phyloP scores from a whole-genome alignment of 441 rosid genomes.

The Lepidium campestre region DNA sequence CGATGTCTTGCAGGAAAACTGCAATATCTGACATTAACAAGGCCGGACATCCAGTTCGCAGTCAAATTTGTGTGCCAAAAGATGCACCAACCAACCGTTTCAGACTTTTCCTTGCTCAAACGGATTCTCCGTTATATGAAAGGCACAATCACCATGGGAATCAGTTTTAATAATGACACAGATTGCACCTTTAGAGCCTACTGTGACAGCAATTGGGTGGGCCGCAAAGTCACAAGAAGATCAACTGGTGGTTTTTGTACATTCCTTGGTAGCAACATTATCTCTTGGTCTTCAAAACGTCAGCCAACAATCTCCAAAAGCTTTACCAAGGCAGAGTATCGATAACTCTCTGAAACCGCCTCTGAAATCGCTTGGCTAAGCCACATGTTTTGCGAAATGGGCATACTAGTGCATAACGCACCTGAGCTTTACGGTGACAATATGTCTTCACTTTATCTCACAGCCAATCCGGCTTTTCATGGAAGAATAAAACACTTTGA shows the following conservation, averaged over 20 bases:
- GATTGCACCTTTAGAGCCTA: background rate
- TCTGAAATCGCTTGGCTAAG: background rate
- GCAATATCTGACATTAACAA: background rate
- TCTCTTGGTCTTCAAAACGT: background rate
- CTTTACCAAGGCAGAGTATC: background rate
- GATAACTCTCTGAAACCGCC: background rate
- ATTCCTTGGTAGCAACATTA: fast-evolving
- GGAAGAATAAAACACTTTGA: no score
- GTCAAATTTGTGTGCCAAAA: no score
- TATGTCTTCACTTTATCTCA: background rate
- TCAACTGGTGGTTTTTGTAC: background rate
- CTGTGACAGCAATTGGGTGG: background rate
- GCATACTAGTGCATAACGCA: no score
- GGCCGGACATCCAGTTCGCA: background rate
- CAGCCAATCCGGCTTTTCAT: background rate
- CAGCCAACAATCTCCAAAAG: background rate
- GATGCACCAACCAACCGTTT: no score
- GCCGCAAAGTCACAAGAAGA: no score
- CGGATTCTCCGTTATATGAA: background rate
- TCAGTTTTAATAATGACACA: background rate
- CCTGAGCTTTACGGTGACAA: background rate
- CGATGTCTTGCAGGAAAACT: no score
- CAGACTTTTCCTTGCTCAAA: no score
- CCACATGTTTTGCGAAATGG: background rate
- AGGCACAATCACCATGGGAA: background rate